These are phyloP conservation scores for Postia placenta DNA, from an alignment of 768 basidiomycete genomes.

Conservation along the genomic window DNA sequence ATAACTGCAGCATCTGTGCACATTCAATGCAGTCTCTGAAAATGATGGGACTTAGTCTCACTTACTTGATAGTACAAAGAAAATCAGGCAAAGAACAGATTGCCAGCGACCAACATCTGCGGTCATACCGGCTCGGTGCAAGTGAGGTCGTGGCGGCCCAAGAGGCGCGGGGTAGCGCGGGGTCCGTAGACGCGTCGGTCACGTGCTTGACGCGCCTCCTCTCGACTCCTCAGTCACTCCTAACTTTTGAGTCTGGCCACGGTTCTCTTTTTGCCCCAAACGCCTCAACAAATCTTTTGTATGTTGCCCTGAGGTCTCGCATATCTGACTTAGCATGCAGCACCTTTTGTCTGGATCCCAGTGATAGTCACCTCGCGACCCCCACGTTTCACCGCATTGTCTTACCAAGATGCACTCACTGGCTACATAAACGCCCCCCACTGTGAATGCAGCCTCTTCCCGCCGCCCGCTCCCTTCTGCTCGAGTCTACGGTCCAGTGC, in stretches of 20 bases:
- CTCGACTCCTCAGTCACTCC: background rate
- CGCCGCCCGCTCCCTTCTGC: no score
- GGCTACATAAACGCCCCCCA: no score
- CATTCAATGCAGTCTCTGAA: background rate
- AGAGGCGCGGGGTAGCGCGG: background rate
- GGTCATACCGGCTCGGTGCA: background rate
- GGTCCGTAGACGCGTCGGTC: background rate
- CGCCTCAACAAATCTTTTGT: no score
- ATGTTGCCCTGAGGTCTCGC: no score
- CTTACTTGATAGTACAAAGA: constrained; percentile 24
- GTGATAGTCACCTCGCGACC: no score
- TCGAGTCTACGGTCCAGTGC: background rate
- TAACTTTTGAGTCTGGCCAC: background rate
- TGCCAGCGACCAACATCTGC: constrained; percentile 15
- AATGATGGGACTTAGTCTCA: background rate
- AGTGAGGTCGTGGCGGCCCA: background rate
- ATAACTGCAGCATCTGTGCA: constrained; percentile 22
- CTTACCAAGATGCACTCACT: no score
- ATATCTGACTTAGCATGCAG: no score
- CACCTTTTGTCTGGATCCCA: no score
- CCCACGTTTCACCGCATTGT: no score
- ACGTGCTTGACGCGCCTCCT: background rate
- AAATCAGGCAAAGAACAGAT: constrained; percentile 19
- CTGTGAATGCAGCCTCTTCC: no score
- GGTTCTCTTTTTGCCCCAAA: background rate